Percentiles rank a stretch among this genome's conserved stretches.
phyloP scores from a whole-genome alignment of 2,329 filamentous ascomycete species.

The Exophiala sp. region DNA sequence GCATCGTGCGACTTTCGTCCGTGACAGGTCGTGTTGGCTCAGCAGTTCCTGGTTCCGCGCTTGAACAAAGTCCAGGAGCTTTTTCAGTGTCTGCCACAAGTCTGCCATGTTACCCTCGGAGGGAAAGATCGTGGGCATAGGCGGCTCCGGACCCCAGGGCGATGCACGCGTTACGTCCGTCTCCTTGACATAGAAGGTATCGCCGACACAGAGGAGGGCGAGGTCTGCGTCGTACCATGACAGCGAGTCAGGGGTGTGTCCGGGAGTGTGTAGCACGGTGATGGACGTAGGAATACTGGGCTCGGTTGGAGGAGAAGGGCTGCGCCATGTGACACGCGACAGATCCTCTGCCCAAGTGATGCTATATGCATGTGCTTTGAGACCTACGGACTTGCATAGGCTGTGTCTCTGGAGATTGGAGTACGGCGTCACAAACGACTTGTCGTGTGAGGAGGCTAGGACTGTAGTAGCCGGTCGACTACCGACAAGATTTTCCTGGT shows the following conservation, averaged over 20 bases:
- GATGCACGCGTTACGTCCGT: slow-evolving; percentile 11
- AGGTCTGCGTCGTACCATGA: slow-evolving; percentile 25
- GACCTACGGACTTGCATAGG: slow-evolving; percentile 15
- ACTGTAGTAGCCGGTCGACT: slow-evolving; percentile 14
- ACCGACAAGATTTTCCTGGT: neutral
- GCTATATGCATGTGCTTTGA: slow-evolving; percentile 21
- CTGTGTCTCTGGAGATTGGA: slow-evolving; percentile 24
- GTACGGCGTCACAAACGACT: slow-evolving; percentile 22
- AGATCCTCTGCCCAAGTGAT: slow-evolving; percentile 23
- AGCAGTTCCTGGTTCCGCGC: slow-evolving; percentile 10
- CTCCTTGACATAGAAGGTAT: slow-evolving; percentile 27
- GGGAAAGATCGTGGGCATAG: slow-evolving; percentile 26
- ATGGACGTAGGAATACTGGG: slow-evolving; percentile 10
- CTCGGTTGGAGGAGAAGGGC: neutral
- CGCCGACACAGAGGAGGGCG: slow-evolving; percentile 21
- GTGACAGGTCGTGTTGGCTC: neutral
- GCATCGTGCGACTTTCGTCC: neutral
- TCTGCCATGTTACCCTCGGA: slow-evolving; percentile 14
- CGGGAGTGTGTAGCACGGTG: slow-evolving; percentile 23
- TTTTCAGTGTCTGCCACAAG: slow-evolving; percentile 16
- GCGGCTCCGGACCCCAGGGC: slow-evolving; percentile 20
- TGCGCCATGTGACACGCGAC: slow-evolving; percentile 2
- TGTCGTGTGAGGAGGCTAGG: slow-evolving; percentile 19
- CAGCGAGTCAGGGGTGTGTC: slow-evolving; percentile 28
- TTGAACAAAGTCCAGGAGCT: slow-evolving; percentile 15